Evolutionary conservation across 192 early-diverging fungal genomes (phyloP).

Genomic region (Umbelopsis sp.): DNA sequence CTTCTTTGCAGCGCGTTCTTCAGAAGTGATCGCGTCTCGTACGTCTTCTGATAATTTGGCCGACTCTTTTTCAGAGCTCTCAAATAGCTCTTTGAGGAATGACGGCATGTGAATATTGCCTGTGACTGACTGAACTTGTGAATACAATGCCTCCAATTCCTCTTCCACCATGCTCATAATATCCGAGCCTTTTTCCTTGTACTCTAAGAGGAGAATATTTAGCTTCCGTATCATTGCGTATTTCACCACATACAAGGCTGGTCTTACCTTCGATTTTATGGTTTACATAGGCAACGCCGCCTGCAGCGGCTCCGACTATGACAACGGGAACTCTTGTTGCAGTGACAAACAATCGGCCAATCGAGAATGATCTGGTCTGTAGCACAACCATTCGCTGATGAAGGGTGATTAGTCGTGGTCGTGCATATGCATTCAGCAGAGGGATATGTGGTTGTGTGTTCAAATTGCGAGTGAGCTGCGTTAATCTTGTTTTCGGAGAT

Average conservation of each 20-base stretch:
- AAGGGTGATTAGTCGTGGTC: neutral
- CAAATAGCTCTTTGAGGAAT: neutral
- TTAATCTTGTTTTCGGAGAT: neutral
- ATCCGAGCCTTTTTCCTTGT: constrained; percentile 5
- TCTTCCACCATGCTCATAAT: neutral
- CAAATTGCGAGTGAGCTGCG: neutral
- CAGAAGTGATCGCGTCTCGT: neutral
- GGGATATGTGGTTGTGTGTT: neutral
- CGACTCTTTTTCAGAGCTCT: neutral
- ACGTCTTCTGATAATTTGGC: neutral
- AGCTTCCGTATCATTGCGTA: neutral
- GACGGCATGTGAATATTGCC: neutral
- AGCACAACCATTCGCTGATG: neutral
- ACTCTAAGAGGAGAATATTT: neutral
- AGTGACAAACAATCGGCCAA: constrained; percentile 40
- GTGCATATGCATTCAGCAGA: neutral
- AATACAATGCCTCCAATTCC: neutral
- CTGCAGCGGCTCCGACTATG: constrained; percentile 54
- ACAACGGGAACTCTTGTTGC: constrained; percentile 61
- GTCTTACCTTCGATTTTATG: constrained; percentile 56
- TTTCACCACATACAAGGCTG: neutral
- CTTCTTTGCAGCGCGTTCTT: constrained; percentile 2
- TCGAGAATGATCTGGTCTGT: neutral
- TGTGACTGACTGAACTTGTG: neutral
- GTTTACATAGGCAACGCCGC: constrained; percentile 59